Evolutionary conservation across 2,329 filamentous ascomycete species (phyloP).

Genomic region (Phialophora macrospora): DNA sequence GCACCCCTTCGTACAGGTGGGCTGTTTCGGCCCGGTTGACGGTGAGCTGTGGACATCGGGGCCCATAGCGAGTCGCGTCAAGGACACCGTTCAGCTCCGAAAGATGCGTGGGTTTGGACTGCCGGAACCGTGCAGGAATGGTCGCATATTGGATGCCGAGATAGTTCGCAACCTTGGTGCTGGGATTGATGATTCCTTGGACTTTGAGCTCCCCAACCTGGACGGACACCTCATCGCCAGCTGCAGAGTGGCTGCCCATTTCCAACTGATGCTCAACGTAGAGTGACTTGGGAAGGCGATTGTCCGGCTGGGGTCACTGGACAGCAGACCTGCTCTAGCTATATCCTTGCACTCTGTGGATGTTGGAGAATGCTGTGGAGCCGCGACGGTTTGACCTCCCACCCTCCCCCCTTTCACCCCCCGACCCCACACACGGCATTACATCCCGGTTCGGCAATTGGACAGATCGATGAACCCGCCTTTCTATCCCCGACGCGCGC

Average conservation of each 20-base stretch:
- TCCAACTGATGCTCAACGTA: background rate
- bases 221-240: background rate
- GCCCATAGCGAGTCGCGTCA: slow-evolving; percentile 45
- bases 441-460: background rate
- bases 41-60: slow-evolving; percentile 37
- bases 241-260: slow-evolving; percentile 5
- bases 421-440: background rate
- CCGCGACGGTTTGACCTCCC: background rate
- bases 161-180: slow-evolving; percentile 42
- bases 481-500: no score
- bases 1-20: slow-evolving; percentile 24
- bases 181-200: slow-evolving; percentile 22
- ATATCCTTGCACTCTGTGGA: background rate
- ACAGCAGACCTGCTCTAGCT: background rate
- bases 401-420: no score
- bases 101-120: slow-evolving; percentile 44
- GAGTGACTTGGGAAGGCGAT: background rate
- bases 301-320: background rate
- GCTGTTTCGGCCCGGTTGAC: slow-evolving; percentile 29
- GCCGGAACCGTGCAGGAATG: slow-evolving; percentile 40
- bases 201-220: slow-evolving; percentile 16
- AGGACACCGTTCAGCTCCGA: slow-evolving; percentile 38
- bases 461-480: background rate
- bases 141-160: slow-evolving; percentile 48
- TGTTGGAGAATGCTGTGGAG: background rate